phyloP scores from a whole-genome alignment of 2,329 filamentous ascomycete genomes.

The Diaporthe nobilis region DNA sequence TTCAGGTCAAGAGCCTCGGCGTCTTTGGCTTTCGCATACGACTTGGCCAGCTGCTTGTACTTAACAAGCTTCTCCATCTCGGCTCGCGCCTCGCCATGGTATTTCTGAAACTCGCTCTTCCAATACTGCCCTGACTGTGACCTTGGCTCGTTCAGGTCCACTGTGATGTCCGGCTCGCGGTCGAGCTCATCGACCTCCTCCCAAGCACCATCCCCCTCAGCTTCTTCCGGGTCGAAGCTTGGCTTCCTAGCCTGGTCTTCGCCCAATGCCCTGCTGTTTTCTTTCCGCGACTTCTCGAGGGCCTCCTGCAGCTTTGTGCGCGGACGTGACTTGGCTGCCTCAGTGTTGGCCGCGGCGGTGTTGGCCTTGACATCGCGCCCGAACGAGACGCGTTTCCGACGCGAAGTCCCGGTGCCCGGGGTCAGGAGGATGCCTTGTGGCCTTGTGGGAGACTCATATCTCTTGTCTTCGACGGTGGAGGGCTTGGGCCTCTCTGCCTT shows the following conservation, averaged over 20 bases:
- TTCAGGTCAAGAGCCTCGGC: slow-evolving; percentile 76
- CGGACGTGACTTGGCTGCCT: slow-evolving; percentile 46
- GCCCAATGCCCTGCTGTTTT: slow-evolving; percentile 32
- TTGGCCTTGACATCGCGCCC: slow-evolving; percentile 66
- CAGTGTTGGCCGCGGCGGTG: slow-evolving; percentile 48
- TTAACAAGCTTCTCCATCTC: slow-evolving; percentile 84
- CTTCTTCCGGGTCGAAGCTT: slow-evolving; percentile 56
- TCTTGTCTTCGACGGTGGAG: neutral
- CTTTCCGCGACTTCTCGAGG: slow-evolving; percentile 59
- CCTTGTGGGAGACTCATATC: slow-evolving; percentile 61
- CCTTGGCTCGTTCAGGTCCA: slow-evolving; percentile 80
- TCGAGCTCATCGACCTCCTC: slow-evolving; percentile 64
- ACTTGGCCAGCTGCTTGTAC: slow-evolving; percentile 85
- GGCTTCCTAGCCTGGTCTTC: slow-evolving; percentile 67
- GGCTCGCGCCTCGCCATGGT: slow-evolving; percentile 78
- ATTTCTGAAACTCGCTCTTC: slow-evolving; percentile 83
- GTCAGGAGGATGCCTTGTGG: slow-evolving; percentile 74
- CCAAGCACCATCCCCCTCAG: slow-evolving; percentile 61
- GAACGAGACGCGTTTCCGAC: slow-evolving; percentile 76
- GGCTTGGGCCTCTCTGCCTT: slow-evolving; percentile 45
- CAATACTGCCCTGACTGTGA: slow-evolving; percentile 84
- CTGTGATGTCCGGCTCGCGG: slow-evolving; percentile 73
- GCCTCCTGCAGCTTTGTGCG: slow-evolving; percentile 62
- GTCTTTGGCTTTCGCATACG: slow-evolving; percentile 84
- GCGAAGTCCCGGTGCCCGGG: slow-evolving; percentile 72